Base-by-base conservation (phyloP, 768 basidiomycete genomes). In the Russula virescens region DNA sequence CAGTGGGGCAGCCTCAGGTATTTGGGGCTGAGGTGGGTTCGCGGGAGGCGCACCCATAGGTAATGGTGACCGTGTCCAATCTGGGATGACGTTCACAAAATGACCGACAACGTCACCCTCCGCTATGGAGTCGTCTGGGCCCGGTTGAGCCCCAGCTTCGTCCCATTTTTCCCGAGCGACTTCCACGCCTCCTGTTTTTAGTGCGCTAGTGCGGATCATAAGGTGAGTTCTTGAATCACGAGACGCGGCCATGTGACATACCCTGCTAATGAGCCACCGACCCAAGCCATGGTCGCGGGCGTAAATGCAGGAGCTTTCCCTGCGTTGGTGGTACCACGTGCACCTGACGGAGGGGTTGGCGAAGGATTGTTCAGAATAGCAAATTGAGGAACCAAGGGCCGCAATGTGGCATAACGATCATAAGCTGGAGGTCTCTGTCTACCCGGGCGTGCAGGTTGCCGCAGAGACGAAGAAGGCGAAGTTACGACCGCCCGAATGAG, bases 251-350 rank as follows among this genome's bases (percentile, higher is more conserved):
- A 58, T 23, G 51, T 40, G 35, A 53, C 47, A 19, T 73, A 94
- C 88, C 95, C 96, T 2, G 94, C 92, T 21, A 98, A 72, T 23
- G 91, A 94, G 0, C 93, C 96, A 5, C 96, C 96, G 13, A 99
- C 85, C 96, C 96, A 99, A 0, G 88, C 81, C 75, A 95, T 78
- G 38, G 85, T 79, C 1, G 86, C 84, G 1, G 94, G 89, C 4
- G 86, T 76, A 75, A 96, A 98, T 0, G 90, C 88, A 0, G 96
- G 95, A 0, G 93, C 94, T 67, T 84, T 88, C 2, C 94, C 95
- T 1, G 85, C 86, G 65, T 86, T 87, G 0, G 78, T 80, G 21
- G 71, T 76, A 3, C 84, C 84, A 49, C 82, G 75, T 40, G 81
- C 77, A 70, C 81, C 73, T 7, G 74, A 70, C 5, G 76, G 71